These are phyloP conservation scores for Globisporangium uncinulatum DNA, from an alignment of 352 stramenopile species.

Conservation along the genomic window DNA sequence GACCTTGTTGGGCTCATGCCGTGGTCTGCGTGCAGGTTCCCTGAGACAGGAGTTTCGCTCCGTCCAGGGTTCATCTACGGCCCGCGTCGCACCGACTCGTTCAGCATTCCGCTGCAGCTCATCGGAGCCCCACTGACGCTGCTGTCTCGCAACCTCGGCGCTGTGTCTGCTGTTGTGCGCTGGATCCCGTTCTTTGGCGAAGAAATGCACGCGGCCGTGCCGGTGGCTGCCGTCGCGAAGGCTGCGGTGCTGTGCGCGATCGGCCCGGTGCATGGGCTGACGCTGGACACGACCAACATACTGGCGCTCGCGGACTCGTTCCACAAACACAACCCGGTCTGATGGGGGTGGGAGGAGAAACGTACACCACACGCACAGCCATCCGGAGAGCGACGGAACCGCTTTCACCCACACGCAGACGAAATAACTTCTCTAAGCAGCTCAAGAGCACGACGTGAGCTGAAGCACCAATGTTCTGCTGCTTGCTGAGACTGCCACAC, in stretches of 20 bases:
- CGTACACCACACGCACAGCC: not conserved
- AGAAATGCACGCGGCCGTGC: conserved; percentile 59
- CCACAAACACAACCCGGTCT: conserved; percentile 71
- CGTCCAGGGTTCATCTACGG: conserved; percentile 90
- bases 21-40: conserved; percentile 34
- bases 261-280: conserved; percentile 42
- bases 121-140: conserved; percentile 65
- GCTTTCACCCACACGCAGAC: no score
- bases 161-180: conserved; percentile 45
- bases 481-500: no score
- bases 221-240: conserved; percentile 67
- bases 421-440: not conserved
- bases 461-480: no score
- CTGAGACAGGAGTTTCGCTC: conserved; percentile 69
- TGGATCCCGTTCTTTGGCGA: conserved; percentile 63
- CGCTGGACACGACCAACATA: conserved; percentile 70
- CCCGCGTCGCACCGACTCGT: conserved; percentile 55
- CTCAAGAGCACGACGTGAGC: not conserved
- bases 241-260: conserved; percentile 81
- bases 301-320: conserved; percentile 72
- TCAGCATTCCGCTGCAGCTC: conserved; percentile 70
- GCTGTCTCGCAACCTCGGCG: conserved; percentile 47
- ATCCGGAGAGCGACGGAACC: not conserved
- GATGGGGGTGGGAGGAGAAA: conserved; percentile 1
- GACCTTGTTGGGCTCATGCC: no score